A percentile compares a stretch with the other conserved stretches of the same genome.
These are phyloP conservation scores for Diaporthe australafricana DNA, from an alignment of 2,329 filamentous ascomycete genomes.

Conservation along the genomic window DNA sequence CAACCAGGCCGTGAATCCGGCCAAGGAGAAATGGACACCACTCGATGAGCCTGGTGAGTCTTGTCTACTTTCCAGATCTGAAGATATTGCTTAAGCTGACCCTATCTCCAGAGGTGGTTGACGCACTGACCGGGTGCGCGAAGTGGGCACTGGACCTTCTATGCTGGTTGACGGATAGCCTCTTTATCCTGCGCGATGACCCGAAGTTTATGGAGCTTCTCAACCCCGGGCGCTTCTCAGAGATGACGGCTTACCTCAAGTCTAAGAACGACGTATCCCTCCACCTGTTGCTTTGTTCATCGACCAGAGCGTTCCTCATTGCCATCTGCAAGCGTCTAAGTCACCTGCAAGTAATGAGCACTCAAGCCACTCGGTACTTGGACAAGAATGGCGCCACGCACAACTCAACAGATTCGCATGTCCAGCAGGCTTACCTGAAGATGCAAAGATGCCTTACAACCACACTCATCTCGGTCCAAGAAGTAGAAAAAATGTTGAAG, in stretches of 20 bases:
- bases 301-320: constrained; percentile 78
- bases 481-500: constrained; percentile 72
- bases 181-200: constrained; percentile 68
- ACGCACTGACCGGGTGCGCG: constrained; percentile 78
- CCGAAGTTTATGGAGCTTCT: constrained; percentile 62
- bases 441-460: constrained; percentile 63
- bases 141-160: constrained; percentile 83
- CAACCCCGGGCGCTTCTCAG: constrained; percentile 57
- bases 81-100: neutral
- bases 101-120: constrained; percentile 71
- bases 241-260: constrained; percentile 64
- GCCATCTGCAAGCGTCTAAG: constrained; percentile 74
- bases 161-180: constrained; percentile 69
- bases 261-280: constrained; percentile 68
- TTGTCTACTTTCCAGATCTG: constrained; percentile 35
- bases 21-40: constrained; percentile 67
- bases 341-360: constrained; percentile 64
- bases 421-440: constrained; percentile 68
- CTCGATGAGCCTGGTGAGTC: constrained; percentile 72
- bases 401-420: constrained; percentile 45
- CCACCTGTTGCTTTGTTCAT: constrained; percentile 77
- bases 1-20: constrained; percentile 61
- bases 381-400: constrained; percentile 43
- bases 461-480: constrained; percentile 67
- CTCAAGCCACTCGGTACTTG: constrained; percentile 63